These are phyloP conservation scores for Prunus mume DNA, from an alignment of 306 rosid genomes.

Conservation along the genomic window DNA sequence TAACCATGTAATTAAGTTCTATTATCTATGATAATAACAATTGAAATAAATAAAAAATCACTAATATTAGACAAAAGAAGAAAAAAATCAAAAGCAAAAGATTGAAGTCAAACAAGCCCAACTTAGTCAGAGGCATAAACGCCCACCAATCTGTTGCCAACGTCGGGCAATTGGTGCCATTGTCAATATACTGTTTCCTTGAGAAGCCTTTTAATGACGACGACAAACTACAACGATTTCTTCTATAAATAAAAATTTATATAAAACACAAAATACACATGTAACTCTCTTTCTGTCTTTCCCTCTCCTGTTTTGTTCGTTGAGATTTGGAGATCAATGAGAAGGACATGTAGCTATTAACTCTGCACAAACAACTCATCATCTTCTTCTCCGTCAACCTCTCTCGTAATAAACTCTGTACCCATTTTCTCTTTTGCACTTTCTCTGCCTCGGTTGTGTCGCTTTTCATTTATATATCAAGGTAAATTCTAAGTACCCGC, in stretches of 20 bases:
- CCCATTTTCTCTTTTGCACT: constrained; percentile 11
- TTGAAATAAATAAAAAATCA: background rate
- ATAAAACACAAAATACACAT: background rate
- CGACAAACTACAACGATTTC: constrained; percentile 30
- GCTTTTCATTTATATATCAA: constrained; percentile 17
- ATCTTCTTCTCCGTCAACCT: constrained; percentile 41
- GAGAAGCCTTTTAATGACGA: constrained; percentile 1
- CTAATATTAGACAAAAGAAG: background rate
- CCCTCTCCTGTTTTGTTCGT: constrained; percentile 27
- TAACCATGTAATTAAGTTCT: background rate
- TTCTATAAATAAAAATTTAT: constrained; percentile 14
- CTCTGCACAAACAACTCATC: constrained; percentile 14
- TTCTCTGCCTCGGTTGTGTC: constrained; percentile 41
- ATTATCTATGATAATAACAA: background rate
- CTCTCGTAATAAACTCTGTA: constrained; percentile 36
- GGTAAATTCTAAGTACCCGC: constrained; percentile 4
- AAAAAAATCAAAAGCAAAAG: background rate
- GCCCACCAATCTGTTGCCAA: constrained; percentile 12
- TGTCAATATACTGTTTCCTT: constrained; percentile 21
- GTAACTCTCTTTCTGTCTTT: background rate
- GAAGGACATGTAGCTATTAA: constrained; percentile 9
- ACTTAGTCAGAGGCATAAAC: background rate
- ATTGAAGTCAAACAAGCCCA: constrained; percentile 5
- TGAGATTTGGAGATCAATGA: background rate
- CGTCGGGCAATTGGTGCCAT: background rate